phyloP scores from a whole-genome alignment of 2,329 filamentous ascomycete species.

The Aspergillus sp. region DNA sequence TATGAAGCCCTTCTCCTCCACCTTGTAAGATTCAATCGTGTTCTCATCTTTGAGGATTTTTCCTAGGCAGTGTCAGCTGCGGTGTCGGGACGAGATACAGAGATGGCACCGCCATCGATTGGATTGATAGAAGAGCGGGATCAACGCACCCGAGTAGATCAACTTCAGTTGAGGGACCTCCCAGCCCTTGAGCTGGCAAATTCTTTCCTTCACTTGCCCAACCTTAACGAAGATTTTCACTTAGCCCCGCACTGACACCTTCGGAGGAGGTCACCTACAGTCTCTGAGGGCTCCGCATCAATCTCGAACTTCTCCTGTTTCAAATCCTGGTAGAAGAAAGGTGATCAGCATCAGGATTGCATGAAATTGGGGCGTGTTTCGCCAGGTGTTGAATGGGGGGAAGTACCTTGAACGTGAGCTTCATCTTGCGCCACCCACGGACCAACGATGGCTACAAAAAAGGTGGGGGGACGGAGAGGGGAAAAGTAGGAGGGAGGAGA shows the following conservation, averaged over 20 bases:
- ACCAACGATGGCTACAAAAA: constrained; percentile 18
- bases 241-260: constrained; percentile 35
- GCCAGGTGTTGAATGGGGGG: constrained; percentile 16
- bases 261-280: constrained; percentile 58
- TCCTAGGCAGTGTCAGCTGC: constrained; percentile 53
- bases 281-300: constrained; percentile 89
- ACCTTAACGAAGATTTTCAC: constrained; percentile 62
- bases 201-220: constrained; percentile 87
- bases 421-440: constrained; percentile 54
- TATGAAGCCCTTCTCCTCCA: constrained; percentile 99
- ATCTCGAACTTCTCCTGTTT: constrained; percentile 99
- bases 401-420: constrained; percentile 69
- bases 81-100: neutral
- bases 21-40: constrained; percentile 94
- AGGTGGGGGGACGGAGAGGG: constrained; percentile 14
- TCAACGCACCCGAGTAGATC: constrained; percentile 85
- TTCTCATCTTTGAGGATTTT: constrained; percentile 99
- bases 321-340: constrained; percentile 66
- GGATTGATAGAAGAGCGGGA: neutral
- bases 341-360: neutral
- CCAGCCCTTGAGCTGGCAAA: constrained; percentile 90
- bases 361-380: neutral
- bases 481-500: constrained; percentile 1
- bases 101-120: neutral
- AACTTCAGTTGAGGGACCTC: constrained; percentile 87